Evolutionary conservation across 1,284 basidiomycete species (phyloP), one percentile per base, ranked within the genome.

Genomic region (Sporisorium graminicola): DNA sequence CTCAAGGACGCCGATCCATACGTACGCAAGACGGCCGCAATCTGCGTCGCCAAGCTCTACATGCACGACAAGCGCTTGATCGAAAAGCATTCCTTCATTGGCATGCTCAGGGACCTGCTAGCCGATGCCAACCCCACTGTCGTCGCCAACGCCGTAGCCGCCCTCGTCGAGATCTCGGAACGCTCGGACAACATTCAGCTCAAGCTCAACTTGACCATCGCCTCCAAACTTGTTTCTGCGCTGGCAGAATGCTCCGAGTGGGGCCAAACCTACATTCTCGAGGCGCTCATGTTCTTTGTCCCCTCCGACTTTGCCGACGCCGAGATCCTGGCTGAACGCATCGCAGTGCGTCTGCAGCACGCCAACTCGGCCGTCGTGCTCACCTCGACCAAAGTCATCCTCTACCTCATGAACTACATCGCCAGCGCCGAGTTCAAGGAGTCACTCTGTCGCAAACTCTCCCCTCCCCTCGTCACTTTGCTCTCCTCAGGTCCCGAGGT

Each of bases 401-500:
- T 99, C 20, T 99, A 98, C 86, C 89, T 99, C 72, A 98, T 99
- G 95, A 99, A 99, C 86, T 99, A 99, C 87, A 98, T 99, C 92
- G 93, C 94, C 73, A 92, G 93, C 85, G 90, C 93, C 64, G 90
- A 89, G 55, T 88, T 94, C 49, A 93, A 97, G 61, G 92, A 96
- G 65, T 90, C 92, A 77, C 92, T 98, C 68, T 98, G 96, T 87
- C 92, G 93, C 86, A 98, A 98, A 87, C 95, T 99, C 91, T 95
- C 95, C 0, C 95, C 96, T 16, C 96, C 96, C 20, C 60, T 83
- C 16, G 79, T 84, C 33, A 81, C 78, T 2, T 46, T 84, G 31
- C 89, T 99, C 31, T 97, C 95, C 0, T 97, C 95, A 2, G 95
- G 96, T 8, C 95, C 95, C 3, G 96, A 99, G 86, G 95, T 99